Conservation (phyloP, 176 grass and related monocot genomes). For the Themeda triandra region DNA sequence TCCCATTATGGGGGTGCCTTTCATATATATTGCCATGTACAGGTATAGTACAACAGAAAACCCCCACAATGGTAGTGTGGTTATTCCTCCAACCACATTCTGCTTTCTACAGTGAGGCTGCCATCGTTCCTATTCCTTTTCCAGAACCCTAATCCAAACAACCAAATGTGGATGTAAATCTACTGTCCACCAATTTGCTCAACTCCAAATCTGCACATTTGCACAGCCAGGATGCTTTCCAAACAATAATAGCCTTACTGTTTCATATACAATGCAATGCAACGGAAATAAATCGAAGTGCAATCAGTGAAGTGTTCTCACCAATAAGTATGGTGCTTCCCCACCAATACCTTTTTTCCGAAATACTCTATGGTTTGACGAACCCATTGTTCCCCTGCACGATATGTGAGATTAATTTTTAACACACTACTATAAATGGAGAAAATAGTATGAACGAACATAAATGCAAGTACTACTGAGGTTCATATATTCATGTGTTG, state of each 20-base stretch:
- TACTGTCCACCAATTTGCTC: not conserved
- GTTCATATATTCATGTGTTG: not conserved
- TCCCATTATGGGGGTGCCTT: no score
- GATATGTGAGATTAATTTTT: not conserved
- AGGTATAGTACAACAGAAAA: not conserved
- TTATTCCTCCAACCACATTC: not conserved
- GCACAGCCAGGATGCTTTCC: not conserved
- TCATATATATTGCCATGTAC: not conserved
- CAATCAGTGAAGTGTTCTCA: conserved; percentile 11
- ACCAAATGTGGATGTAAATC: not conserved
- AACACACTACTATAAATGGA: not conserved
- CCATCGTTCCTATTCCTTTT: not conserved
- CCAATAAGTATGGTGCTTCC: conserved; percentile 38
- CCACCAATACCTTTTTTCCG: conserved; percentile 31
- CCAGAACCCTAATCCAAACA: not conserved
- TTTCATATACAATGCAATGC: not conserved
- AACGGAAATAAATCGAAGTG: not conserved
- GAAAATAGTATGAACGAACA: not conserved
- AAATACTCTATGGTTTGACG: conserved; percentile 44
- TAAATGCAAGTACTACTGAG: not conserved
- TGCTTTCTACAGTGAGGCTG: not conserved
- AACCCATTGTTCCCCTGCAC: conserved; percentile 48
- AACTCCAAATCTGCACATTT: not conserved
- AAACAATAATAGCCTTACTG: not conserved
- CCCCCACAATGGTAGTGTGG: not conserved